Evolutionary conservation across 495 filamentous ascomycete genomes (phyloP).

Genomic region (Daldinia loculata): DNA sequence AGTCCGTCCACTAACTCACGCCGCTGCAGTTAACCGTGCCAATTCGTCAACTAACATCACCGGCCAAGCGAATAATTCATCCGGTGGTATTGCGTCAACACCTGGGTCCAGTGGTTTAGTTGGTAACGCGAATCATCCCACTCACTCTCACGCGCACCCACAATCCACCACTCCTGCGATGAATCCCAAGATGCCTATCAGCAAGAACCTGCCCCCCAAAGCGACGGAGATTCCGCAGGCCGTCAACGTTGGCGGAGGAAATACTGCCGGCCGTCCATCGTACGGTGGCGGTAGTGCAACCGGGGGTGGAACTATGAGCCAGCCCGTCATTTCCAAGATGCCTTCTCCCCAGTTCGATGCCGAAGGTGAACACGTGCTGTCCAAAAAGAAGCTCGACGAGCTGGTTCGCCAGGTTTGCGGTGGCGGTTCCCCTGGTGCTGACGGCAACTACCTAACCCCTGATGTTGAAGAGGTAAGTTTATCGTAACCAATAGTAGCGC

Average conservation of each 20-base stretch:
- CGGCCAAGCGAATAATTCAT: constrained; percentile 48
- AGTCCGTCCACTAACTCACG: constrained; percentile 57
- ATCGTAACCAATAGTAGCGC: background rate
- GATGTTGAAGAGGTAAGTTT: constrained; percentile 90
- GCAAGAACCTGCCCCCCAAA: constrained; percentile 73
- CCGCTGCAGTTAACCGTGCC: constrained; percentile 53
- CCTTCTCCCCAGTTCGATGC: constrained; percentile 85
- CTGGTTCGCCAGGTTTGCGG: constrained; percentile 93
- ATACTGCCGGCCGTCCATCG: constrained; percentile 73
- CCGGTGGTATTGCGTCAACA: constrained; percentile 41
- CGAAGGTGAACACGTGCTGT: constrained; percentile 86
- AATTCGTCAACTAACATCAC: constrained; percentile 49
- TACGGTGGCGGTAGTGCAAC: constrained; percentile 75
- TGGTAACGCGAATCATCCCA: constrained; percentile 50
- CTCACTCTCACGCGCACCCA: constrained; percentile 67
- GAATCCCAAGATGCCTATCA: constrained; percentile 75
- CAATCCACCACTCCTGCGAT: constrained; percentile 51
- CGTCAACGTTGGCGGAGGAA: constrained; percentile 66
- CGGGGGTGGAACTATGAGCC: constrained; percentile 79
- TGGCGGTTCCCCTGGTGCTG: constrained; percentile 72
- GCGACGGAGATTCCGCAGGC: constrained; percentile 71
- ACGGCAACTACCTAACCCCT: constrained; percentile 75
- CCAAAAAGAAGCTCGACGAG: constrained; percentile 96
- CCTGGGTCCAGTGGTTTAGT: constrained; percentile 42
- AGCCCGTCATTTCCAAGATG: constrained; percentile 83